Evolutionary conservation across 306 rosid genomes (phyloP), one percentile per base, ranked within the genome.

Genomic region (Glycine latifolia): DNA sequence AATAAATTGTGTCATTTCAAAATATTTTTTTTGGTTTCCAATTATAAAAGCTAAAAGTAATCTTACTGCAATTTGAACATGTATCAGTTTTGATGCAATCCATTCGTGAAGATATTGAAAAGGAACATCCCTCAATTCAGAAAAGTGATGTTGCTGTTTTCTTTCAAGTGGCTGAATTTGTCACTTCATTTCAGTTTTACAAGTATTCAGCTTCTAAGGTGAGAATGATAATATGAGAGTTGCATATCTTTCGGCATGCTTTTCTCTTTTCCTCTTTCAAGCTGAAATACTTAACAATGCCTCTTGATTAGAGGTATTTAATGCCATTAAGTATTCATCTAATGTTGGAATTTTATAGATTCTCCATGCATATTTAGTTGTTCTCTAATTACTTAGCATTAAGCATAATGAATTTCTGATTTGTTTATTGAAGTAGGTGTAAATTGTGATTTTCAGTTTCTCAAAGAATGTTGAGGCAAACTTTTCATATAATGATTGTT

Each of bases 91-190:
- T 95, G 88, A 95, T 90, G 97, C 91, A 86, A 87, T 88, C 93
- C 13, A 73, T 95, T 73, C 87, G 88, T 8, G 92, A 89, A 84
- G 97, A 91, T 84, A 92, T 93, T 83, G 93, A 68, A 66, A 95
- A 87, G 90, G 99, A 95, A 58, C 97, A 91, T 77, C 95, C 90
- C 74, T 77, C 94, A 48, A 84, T 95, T 82, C 96, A 93, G 77
- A 86, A 80, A 59, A 89, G 84, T 49, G 99, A 95, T 76, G 79
- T 95, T 14, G 68, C 84, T 79, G 84, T 91, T 85, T 95, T 93
- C 87, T 93, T 95, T 89, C 93, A 89, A 62, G 97, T 93, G 66
- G 95, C 95, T 62, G 97, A 91, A 85, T 95, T 95, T 88, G 90
- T 86, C 87, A 88, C 90, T 81, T 89, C 98, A 81, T 95, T 89